These are phyloP conservation scores for Phytophthora sp. DNA, from an alignment of 352 stramenopile species.

Conservation along the genomic window DNA sequence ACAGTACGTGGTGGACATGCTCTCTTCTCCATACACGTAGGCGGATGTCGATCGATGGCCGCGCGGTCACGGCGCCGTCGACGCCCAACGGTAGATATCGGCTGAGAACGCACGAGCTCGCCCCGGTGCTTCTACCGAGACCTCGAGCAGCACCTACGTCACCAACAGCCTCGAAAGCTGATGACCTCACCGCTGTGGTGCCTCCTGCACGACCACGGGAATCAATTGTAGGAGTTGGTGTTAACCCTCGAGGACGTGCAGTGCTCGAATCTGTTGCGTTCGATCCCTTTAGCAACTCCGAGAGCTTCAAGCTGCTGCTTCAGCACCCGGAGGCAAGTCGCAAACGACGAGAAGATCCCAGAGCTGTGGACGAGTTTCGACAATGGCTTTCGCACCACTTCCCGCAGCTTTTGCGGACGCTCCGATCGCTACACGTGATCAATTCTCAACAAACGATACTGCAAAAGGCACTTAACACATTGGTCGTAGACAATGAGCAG, in stretches of 20 bases:
- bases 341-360: conserved; percentile 19
- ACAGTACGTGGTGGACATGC: background rate
- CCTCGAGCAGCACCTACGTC: conserved; percentile 4
- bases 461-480: background rate
- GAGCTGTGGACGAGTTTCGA: conserved; percentile 28
- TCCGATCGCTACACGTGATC: conserved; percentile 18
- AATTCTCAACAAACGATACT: background rate
- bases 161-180: background rate
- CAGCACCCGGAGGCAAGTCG: conserved; percentile 22
- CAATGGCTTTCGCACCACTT: conserved; percentile 41
- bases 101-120: conserved; percentile 26
- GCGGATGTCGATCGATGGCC: conserved; percentile 9
- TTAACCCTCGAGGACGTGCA: background rate
- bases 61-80: background rate
- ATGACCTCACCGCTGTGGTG: background rate
- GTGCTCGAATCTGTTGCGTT: conserved; percentile 46
- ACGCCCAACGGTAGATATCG: conserved; percentile 4
- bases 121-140: conserved; percentile 11
- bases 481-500: background rate
- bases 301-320: conserved; percentile 41
- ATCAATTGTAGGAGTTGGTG: background rate
- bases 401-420: conserved; percentile 30
- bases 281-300: conserved; percentile 43
- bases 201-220: background rate
- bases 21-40: background rate